Percentiles rank a stretch among this genome's conserved stretches.
phyloP scores from a whole-genome alignment of 2,329 filamentous ascomycete species.

The Pseudocercospora fijiensis region DNA sequence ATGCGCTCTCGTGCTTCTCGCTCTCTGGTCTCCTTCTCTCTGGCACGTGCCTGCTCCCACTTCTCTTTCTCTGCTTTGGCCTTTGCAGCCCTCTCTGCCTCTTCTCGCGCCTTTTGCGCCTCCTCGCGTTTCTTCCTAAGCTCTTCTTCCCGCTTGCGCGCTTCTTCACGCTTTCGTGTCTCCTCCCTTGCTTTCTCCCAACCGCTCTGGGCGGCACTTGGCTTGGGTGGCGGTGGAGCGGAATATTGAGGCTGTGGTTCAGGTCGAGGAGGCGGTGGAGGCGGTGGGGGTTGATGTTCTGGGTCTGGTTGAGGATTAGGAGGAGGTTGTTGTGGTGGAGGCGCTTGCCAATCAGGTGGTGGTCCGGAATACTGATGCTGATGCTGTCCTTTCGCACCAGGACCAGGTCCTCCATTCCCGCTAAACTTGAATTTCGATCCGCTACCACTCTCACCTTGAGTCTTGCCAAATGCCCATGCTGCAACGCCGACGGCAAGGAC shows the following conservation, averaged over 20 bases:
- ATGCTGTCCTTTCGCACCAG: conserved; percentile 35
- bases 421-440: conserved; percentile 12
- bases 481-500: conserved; percentile 71
- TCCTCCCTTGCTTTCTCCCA: conserved; percentile 72
- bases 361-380: conserved; percentile 31
- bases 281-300: conserved; percentile 14
- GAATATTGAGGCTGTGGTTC: conserved; percentile 26
- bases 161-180: conserved; percentile 62
- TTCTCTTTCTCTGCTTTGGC: conserved; percentile 52
- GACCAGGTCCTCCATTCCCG: conserved; percentile 34
- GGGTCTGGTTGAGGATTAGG: conserved; percentile 20
- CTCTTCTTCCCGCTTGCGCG: conserved; percentile 58
- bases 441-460: conserved; percentile 54
- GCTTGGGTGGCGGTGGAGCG: conserved; percentile 23
- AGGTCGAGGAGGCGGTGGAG: conserved; percentile 25
- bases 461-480: conserved; percentile 74
- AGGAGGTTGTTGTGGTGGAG: conserved; percentile 20
- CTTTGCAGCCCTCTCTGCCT: conserved; percentile 47
- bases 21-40: conserved; percentile 51
- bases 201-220: conserved; percentile 32
- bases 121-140: conserved; percentile 60
- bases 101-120: conserved; percentile 52
- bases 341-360: conserved; percentile 25
- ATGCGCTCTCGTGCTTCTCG: conserved; percentile 49
- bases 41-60: conserved; percentile 51